Conservation (phyloP, 1,139 yeast genomes). For the Candida sanyaensis region DNA sequence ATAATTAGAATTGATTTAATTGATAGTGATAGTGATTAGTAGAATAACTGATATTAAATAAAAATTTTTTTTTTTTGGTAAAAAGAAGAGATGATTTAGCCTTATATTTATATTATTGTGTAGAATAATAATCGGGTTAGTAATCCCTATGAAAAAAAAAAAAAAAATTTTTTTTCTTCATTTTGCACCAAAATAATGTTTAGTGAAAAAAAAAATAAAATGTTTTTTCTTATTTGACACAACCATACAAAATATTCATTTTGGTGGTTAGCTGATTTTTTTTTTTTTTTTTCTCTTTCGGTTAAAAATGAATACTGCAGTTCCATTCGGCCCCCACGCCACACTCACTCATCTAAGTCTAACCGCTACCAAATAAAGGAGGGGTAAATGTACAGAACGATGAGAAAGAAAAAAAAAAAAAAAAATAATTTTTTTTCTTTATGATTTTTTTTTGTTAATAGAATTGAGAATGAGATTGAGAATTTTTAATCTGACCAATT, state of each 20-base stretch:
- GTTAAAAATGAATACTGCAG: neutral
- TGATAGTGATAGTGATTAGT: neutral
- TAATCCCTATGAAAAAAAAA: neutral
- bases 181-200: too few relatives aligned
- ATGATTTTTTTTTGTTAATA: too few relatives aligned
- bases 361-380: constrained; percentile 1
- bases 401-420: too few relatives aligned
- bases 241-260: neutral
- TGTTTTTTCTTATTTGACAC: neutral
- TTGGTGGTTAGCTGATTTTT: neutral
- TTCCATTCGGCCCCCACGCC: constrained; percentile 1
- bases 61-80: neutral
- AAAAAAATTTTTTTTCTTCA: neutral
- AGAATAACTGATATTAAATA: neutral
- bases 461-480: too few relatives aligned
- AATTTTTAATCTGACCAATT: too few relatives aligned
- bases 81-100: neutral
- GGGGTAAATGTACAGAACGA: neutral
- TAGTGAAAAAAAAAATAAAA: too few relatives aligned
- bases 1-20: neutral
- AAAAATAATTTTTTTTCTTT: neutral
- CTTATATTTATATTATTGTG: neutral
- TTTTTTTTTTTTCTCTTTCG: neutral
- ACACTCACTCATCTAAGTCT: neutral
- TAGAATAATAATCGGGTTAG: neutral